Percentiles rank a stretch among this genome's conserved stretches.
phyloP scores from a whole-genome alignment of 306 rosid genomes.

The Cucurbita pepo region DNA sequence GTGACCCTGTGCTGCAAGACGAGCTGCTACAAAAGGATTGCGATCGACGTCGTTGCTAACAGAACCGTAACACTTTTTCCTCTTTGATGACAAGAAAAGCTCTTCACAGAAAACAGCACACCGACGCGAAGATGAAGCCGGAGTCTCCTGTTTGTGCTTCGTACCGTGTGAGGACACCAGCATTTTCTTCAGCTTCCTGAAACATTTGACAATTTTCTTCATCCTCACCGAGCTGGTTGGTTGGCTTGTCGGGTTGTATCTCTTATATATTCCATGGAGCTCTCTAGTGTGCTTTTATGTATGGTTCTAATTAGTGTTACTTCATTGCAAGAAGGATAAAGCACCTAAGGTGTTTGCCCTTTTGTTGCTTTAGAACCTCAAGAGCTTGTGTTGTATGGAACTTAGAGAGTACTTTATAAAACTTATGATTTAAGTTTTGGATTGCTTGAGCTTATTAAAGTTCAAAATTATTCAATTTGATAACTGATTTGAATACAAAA shows the following conservation, averaged over 20 bases:
- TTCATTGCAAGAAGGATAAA: slow-evolving; percentile 2
- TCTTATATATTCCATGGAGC: not conserved
- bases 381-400: not conserved
- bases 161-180: not conserved
- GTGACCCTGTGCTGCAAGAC: slow-evolving; percentile 17
- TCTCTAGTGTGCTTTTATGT: not conserved
- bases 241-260: not conserved
- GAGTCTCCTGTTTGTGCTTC: not conserved
- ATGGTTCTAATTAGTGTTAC: not conserved
- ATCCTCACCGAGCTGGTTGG: not conserved
- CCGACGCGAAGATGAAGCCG: not conserved
- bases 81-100: slow-evolving; percentile 13
- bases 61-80: not conserved
- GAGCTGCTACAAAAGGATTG: slow-evolving; percentile 9
- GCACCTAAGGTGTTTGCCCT: not conserved
- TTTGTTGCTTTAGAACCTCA: slow-evolving; percentile 9
- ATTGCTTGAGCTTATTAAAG: slow-evolving; percentile 3
- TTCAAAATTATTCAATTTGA: too few species aligned
- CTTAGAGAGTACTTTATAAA: not conserved
- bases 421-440: slow-evolving; percentile 1
- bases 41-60: not conserved
- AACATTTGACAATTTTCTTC: slow-evolving; percentile 10
- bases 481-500: too few species aligned
- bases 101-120: slow-evolving; percentile 16
- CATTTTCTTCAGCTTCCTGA: slow-evolving; percentile 16